Conservation (phyloP, 495 filamentous ascomycete species). For the Polyplosphaeria fusca region DNA sequence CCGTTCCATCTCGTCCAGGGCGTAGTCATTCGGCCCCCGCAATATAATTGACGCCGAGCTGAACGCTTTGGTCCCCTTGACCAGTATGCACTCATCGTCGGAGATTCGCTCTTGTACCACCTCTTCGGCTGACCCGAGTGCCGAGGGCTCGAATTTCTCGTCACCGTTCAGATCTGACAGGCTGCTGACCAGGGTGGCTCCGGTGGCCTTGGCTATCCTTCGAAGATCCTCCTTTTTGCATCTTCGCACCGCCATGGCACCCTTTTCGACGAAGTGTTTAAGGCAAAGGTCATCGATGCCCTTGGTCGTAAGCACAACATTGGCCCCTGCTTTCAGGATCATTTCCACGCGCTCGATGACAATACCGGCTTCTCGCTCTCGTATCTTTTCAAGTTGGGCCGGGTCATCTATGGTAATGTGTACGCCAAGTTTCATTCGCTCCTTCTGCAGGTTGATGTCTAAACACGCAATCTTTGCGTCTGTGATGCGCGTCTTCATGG, state of each 20-base stretch:
- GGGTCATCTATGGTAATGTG: slow-evolving; percentile 98
- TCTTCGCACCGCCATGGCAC: slow-evolving; percentile 91
- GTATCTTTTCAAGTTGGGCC: slow-evolving; percentile 93
- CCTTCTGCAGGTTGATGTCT: slow-evolving; percentile 98
- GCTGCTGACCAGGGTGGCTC: slow-evolving; percentile 85
- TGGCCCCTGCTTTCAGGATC: slow-evolving; percentile 96
- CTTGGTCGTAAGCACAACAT: slow-evolving; percentile 95
- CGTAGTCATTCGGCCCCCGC: slow-evolving; percentile 92
- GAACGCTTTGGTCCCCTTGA: slow-evolving; percentile 92
- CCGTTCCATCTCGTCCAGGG: slow-evolving; percentile 98
- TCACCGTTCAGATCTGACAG: slow-evolving; percentile 96
- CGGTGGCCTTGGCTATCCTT: slow-evolving; percentile 93
- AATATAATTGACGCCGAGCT: slow-evolving; percentile 95
- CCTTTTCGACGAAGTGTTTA: slow-evolving; percentile 91
- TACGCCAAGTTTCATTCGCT: slow-evolving; percentile 97
- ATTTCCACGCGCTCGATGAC: slow-evolving; percentile 92
- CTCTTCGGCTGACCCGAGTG: slow-evolving; percentile 88
- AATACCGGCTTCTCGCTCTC: slow-evolving; percentile 85
- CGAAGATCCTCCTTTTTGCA: slow-evolving; percentile 99
- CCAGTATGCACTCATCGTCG: slow-evolving; percentile 95
- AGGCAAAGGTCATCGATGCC: slow-evolving; percentile 95
- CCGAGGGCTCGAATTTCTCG: slow-evolving; percentile 89
- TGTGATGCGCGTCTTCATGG: slow-evolving; percentile 88
- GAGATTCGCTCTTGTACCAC: slow-evolving; percentile 96
- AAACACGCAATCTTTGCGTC: slow-evolving; percentile 97